phyloP scores from a whole-genome alignment of 768 basidiomycete species.

The Boletus barrowsii region DNA sequence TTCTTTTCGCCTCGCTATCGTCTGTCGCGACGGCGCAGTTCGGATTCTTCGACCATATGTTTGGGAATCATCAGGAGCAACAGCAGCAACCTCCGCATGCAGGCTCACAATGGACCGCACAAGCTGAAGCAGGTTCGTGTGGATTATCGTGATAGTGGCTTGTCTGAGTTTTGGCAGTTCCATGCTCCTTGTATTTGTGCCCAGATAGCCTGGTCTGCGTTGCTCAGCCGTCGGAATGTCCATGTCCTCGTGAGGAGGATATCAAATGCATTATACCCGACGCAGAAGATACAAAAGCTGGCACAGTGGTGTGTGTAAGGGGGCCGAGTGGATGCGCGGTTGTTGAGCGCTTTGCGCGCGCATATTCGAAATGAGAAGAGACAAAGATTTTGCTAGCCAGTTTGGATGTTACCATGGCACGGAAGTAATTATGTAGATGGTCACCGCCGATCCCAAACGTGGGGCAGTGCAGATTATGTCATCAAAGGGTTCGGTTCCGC shows the following conservation, averaged over 20 bases:
- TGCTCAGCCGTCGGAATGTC: conserved; percentile 53
- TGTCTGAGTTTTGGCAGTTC: conserved; percentile 42
- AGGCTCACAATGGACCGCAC: conserved; percentile 62
- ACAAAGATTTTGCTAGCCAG: no score
- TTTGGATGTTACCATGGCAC: not conserved
- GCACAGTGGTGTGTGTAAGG: conserved; percentile 68
- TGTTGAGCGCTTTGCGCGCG: conserved; percentile 48
- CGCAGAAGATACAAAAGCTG: conserved; percentile 43
- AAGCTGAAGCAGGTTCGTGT: conserved; percentile 59
- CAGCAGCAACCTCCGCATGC: conserved; percentile 47
- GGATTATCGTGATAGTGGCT: not conserved
- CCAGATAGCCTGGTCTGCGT: conserved; percentile 72
- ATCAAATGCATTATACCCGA: conserved; percentile 76
- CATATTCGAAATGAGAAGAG: conserved; percentile 6
- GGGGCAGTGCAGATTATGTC: conserved; percentile 16
- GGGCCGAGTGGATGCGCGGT: conserved; percentile 61
- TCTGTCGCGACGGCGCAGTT: conserved; percentile 60
- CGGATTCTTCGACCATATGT: conserved; percentile 78
- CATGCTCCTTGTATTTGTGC: conserved; percentile 74
- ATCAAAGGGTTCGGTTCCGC: not conserved
- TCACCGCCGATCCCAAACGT: no score
- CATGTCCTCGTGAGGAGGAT: conserved; percentile 75
- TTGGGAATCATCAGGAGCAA: conserved; percentile 46
- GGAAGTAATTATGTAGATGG: no score
- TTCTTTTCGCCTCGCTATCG: conserved; percentile 22